Conservation (phyloP, 768 basidiomycete species). For the Lactifluus hygrophoroides region DNA sequence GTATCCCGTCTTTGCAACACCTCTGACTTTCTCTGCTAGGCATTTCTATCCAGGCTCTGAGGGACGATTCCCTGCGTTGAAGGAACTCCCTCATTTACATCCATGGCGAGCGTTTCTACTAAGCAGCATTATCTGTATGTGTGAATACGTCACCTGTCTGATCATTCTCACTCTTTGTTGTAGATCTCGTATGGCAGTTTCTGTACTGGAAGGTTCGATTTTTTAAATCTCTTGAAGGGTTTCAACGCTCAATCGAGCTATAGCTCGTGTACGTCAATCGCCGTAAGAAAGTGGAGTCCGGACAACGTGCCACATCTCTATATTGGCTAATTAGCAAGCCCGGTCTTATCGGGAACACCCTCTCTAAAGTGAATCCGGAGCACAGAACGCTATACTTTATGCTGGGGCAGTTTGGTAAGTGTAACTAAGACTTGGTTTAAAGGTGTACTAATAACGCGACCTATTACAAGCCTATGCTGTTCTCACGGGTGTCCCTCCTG, state of each 20-base stretch:
- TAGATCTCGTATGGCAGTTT: slow-evolving; percentile 89
- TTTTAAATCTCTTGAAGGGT: not conserved
- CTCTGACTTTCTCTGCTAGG: slow-evolving; percentile 30
- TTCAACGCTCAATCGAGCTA: not conserved
- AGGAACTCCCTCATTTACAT: slow-evolving; percentile 56
- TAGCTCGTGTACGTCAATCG: slow-evolving; percentile 85
- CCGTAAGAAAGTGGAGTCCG: slow-evolving; percentile 82
- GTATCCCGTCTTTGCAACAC: not conserved
- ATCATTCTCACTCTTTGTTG: slow-evolving; percentile 9
- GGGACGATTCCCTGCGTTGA: slow-evolving; percentile 78
- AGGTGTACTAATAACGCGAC: not conserved
- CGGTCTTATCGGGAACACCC: slow-evolving; percentile 65
- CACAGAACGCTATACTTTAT: slow-evolving; percentile 73
- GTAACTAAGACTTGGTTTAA: not conserved
- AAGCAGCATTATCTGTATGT: slow-evolving; percentile 77
- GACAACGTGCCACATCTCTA: slow-evolving; percentile 85
- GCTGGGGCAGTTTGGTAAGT: slow-evolving; percentile 70
- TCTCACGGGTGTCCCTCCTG: slow-evolving; percentile 78
- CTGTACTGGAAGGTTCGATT: slow-evolving; percentile 79
- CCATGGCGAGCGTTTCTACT: slow-evolving; percentile 68
- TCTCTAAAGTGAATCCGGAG: slow-evolving; percentile 50
- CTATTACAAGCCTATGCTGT: slow-evolving; percentile 60
- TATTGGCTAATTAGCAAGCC: slow-evolving; percentile 83
- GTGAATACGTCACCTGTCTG: not conserved
- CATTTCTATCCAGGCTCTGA: slow-evolving; percentile 83